A percentile compares a stretch with the other conserved stretches of the same genome.
Conservation (phyloP, 192 early-diverging fungal genomes). For the Coemansia biformis region DNA sequence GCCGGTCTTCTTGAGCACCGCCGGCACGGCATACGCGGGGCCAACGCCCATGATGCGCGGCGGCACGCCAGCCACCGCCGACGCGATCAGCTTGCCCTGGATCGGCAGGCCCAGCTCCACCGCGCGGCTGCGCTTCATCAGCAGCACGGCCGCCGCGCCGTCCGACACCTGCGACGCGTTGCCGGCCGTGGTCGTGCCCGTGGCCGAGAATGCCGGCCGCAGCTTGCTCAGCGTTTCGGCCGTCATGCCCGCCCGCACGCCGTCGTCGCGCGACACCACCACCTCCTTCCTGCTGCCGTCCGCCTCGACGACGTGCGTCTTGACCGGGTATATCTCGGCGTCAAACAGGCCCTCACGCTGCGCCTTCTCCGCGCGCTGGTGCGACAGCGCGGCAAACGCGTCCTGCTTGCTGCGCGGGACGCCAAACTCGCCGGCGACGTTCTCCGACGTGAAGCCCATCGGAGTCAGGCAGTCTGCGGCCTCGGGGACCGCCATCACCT, state of each 20-base stretch:
- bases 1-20: constrained; percentile 73
- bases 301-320: constrained; percentile 66
- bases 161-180: constrained; percentile 98
- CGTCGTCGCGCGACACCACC: constrained; percentile 82
- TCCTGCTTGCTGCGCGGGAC: constrained; percentile 88
- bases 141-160: constrained; percentile 90
- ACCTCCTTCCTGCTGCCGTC: constrained; percentile 71
- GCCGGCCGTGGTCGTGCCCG: constrained; percentile 87
- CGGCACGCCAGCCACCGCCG: constrained; percentile 85
- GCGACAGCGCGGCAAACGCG: constrained; percentile 78
- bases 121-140: constrained; percentile 91
- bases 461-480: constrained; percentile 82
- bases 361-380: constrained; percentile 76
- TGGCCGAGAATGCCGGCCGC: constrained; percentile 79
- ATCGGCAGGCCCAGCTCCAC: constrained; percentile 79
- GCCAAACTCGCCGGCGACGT: constrained; percentile 85
- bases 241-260: constrained; percentile 76
- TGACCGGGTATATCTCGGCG: constrained; percentile 86
- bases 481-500: constrained; percentile 64
- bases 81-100: constrained; percentile 81
- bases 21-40: constrained; percentile 91
- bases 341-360: constrained; percentile 88
- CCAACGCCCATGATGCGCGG: constrained; percentile 96
- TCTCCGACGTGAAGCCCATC: constrained; percentile 95
- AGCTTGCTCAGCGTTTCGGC: constrained; percentile 76